Evolutionary conservation across 495 filamentous ascomycete genomes (phyloP).

Genomic region (Hypomontagnella submonticulosa): DNA sequence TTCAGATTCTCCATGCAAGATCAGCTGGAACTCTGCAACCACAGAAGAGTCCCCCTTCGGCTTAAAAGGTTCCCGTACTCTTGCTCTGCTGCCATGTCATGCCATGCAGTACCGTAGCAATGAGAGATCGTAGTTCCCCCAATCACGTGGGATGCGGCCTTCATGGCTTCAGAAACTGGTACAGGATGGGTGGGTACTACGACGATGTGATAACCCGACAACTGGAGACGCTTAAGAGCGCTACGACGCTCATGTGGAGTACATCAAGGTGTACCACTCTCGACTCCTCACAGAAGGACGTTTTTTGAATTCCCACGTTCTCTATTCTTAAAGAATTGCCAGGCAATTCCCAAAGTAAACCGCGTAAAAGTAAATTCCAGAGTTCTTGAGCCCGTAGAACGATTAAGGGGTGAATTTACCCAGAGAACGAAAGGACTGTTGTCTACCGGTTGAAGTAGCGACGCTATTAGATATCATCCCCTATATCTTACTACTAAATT

Average conservation of each 20-base stretch:
- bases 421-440: background rate
- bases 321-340: conserved; percentile 5
- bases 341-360: background rate
- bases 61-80: conserved; percentile 25
- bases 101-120: conserved; percentile 6
- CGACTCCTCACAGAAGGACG: conserved; percentile 31
- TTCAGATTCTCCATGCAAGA: conserved; percentile 24
- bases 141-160: conserved; percentile 5
- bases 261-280: conserved; percentile 6
- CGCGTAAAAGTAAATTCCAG: background rate
- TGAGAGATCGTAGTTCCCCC: background rate
- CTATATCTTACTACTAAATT: background rate
- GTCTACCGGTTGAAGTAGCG: background rate
- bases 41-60: conserved; percentile 10
- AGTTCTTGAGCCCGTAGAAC: background rate
- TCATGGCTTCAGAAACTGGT: background rate
- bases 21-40: conserved; percentile 1
- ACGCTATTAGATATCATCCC: background rate
- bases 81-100: background rate
- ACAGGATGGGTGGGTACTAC: conserved; percentile 18
- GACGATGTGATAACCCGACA: conserved; percentile 29
- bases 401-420: background rate
- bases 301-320: background rate
- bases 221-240: conserved; percentile 15
- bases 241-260: conserved; percentile 34